Evolutionary conservation across 352 stramenopile species (phyloP), one percentile per base, ranked within the genome.

Genomic region (Phytopythium mirpurense): DNA sequence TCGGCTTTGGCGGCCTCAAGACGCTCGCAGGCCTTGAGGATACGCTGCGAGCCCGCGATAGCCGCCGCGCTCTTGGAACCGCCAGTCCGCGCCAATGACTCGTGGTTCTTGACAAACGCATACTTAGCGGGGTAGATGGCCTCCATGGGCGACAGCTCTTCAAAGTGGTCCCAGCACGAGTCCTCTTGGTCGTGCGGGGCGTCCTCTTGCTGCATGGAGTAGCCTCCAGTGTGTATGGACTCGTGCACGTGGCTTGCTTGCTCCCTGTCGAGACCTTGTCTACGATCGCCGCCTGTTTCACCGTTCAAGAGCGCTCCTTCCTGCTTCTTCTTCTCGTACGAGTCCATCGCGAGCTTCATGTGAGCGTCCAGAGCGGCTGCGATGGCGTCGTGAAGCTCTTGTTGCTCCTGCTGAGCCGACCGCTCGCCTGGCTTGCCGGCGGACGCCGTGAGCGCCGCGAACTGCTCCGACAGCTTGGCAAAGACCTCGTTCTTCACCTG

Each of bases 401-500:
- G 54, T 34, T 47, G 51, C 16, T 68, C 57, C 40, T 60, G 56
- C 5, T 58, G 51, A 21, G 15, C 43, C 3, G 42, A 59, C 0
- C 21, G 26, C 6, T 64, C 57, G 12, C 50, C 24, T 29, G 46
- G 44, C 31, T 21, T 59, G 3, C 27, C 41, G 23, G 19, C 34
- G 19, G 23, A 35, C 15, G 18, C 43, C 7, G 50, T 40, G n/a
- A 55, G 51, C 18, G 46, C 43, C 4, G 54, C 54, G 11, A 84
- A 48, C 46, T 86, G 70, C 11, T 55, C 59, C 14, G 70, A 77
- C 3, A 89, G 51, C 23, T 79, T 78, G 10, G 73, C 64, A 46
- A 72, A 82, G 35, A 87, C 78, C 14, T 87, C 75, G 12, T 74
- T 66, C 60, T 86, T 87, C 42, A 89, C 78, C 15, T 72, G 56